These are phyloP conservation scores for Talaromyces funiculosus DNA, from an alignment of 2,329 filamentous ascomycete species.

Conservation along the genomic window DNA sequence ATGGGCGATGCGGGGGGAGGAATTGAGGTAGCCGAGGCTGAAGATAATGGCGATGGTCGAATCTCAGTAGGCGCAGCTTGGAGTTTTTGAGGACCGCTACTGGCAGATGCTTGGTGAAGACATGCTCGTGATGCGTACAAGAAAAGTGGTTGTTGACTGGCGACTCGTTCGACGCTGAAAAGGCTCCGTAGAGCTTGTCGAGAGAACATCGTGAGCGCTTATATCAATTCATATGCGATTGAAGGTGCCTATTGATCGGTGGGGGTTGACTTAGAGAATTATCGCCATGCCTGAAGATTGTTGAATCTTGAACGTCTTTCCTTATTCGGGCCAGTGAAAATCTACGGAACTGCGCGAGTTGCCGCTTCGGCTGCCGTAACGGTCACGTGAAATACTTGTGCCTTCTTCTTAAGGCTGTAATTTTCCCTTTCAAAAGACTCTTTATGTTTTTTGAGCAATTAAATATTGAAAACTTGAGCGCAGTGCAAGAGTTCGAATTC, in stretches of 20 bases:
- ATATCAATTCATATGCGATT: not conserved
- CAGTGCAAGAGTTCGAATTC: too few relatives aligned
- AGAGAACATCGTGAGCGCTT: conserved; percentile 28
- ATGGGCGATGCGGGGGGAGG: not conserved
- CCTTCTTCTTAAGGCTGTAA: not conserved
- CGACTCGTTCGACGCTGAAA: conserved; percentile 22
- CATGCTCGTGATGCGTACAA: conserved; percentile 33
- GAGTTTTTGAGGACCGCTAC: conserved; percentile 20
- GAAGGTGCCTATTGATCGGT: not conserved
- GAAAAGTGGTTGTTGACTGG: conserved; percentile 14
- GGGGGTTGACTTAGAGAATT: conserved; percentile 4
- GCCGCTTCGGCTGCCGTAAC: conserved; percentile 23
- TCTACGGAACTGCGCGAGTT: conserved; percentile 23
- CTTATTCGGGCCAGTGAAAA: conserved; percentile 29
- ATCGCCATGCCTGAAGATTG: not conserved
- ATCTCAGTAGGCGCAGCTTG: conserved; percentile 25
- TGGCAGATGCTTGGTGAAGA: conserved; percentile 36
- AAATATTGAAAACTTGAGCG: not conserved
- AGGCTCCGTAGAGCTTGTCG: conserved; percentile 29
- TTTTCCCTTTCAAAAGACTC: not conserved
- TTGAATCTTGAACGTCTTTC: not conserved
- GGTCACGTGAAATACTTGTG: conserved; percentile 22
- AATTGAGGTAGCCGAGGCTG: conserved; percentile 10
- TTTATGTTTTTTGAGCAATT: not conserved
- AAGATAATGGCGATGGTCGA: conserved; percentile 16